Base-by-base conservation (phyloP, 495 filamentous ascomycete genomes). In the Penicillium simplicissimum region DNA sequence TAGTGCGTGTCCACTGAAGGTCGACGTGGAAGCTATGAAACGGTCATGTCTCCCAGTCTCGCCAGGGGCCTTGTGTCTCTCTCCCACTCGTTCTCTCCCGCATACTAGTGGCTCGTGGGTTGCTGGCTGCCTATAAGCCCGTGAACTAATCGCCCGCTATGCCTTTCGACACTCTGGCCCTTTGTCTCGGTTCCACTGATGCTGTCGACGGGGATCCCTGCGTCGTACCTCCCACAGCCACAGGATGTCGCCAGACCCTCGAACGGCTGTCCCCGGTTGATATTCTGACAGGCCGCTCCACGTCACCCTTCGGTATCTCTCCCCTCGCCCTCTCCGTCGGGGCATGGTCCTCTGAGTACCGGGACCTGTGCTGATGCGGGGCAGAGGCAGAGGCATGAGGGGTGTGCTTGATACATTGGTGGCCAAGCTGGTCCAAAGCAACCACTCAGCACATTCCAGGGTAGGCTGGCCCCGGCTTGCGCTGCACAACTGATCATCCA, bases 231-330 rank as follows among this genome's bases (percentile, higher is more conserved):
- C 31, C 57, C 57, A 66, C 63, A 57, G 64, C 52, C 60, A 64
- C 58, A 58, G 8, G 23, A 60, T 61, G 60, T 66, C 57, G 64
- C 59, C 48, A 66, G 59, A 67, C 62, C 48, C 61, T 63, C 45
- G 61, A 67, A 63, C 59, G 57, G 49, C 53, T 25, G 36, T 19
- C 58, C 47, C 60, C 49, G 35, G 66, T 68, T 66, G 66, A 63
- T 48, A 58, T 66, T 56, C 53, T 60, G 66, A 66, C 60, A 63
- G 52, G 63, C 63, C 60, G 56, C 63, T 68, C 66, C 66, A 66
- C 66, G 63, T 68, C 66, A 68, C 62, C 33, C 38, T 25, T 8
- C 31, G 23, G 63, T 52, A 25, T 45, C 19, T 17, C 1, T 17
- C 40, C n/a, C 40, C 17, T 42, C 40, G 19, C 40, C 15, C n/a